A percentile compares a stretch with the other conserved stretches of the same genome.
Evolutionary conservation across 73 alveolate species (phyloP).

Genomic region (Uronychia binucleata): DNA sequence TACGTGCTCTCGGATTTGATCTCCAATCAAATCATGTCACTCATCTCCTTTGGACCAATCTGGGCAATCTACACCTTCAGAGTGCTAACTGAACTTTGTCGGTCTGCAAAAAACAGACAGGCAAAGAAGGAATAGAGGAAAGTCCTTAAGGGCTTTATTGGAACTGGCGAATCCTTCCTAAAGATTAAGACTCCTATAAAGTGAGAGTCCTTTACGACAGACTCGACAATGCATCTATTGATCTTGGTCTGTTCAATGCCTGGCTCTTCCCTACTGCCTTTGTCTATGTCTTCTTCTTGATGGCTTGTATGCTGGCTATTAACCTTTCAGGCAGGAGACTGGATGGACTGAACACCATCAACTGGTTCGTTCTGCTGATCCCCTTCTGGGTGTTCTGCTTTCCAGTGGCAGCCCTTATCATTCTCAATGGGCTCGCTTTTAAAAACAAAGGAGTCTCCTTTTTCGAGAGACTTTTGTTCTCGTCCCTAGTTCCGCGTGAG

Average conservation of each 20-base stretch:
- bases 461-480: constrained; percentile 7
- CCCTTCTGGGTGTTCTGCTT: constrained; percentile 14
- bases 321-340: constrained; percentile 5
- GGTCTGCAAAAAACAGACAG: neutral
- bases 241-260: neutral
- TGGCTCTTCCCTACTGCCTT: neutral
- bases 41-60: neutral
- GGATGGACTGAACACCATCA: neutral
- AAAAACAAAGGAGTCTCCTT: constrained; percentile 14
- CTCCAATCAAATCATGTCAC: neutral
- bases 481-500: constrained; percentile 10
- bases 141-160: neutral
- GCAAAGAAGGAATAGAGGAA: neutral
- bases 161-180: neutral
- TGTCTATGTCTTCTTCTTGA: neutral
- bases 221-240: neutral
- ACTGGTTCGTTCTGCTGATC: constrained; percentile 16
- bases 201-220: neutral
- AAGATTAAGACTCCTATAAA: neutral
- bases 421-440: constrained; percentile 20
- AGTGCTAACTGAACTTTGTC: neutral
- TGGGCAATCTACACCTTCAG: neutral
- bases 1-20: neutral
- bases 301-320: neutral
- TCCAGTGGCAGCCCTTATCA: constrained; percentile 16